Evolutionary conservation across 1,284 basidiomycete genomes (phyloP).

Genomic region (Papiliotrema fonsecae): DNA sequence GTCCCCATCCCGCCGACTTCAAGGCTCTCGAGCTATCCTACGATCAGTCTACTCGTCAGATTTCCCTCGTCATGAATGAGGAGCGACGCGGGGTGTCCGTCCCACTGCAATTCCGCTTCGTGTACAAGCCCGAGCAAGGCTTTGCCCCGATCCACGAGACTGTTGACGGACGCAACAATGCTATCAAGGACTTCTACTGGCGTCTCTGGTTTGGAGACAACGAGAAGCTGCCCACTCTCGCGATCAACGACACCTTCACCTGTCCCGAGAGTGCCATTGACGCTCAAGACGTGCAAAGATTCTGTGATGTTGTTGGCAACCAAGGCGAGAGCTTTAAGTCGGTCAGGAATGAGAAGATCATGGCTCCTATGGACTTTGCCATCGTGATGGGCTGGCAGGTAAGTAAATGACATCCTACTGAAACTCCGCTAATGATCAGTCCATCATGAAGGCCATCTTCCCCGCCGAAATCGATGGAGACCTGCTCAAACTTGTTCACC

Average conservation of each 20-base stretch:
- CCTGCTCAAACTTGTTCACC: slow-evolving; percentile 89
- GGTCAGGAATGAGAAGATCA: slow-evolving; percentile 62
- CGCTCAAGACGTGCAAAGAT: slow-evolving; percentile 70
- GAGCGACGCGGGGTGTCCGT: slow-evolving; percentile 72
- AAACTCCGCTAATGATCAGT: slow-evolving; percentile 51
- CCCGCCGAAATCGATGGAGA: slow-evolving; percentile 87
- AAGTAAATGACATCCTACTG: slow-evolving; percentile 33
- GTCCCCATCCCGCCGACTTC: slow-evolving; percentile 67
- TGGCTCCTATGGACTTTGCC: slow-evolving; percentile 96
- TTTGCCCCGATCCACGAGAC: slow-evolving; percentile 93
- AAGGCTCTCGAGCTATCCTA: slow-evolving; percentile 77
- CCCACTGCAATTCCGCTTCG: slow-evolving; percentile 76
- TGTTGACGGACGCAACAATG: slow-evolving; percentile 73
- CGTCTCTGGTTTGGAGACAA: slow-evolving; percentile 90
- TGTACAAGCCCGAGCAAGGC: slow-evolving; percentile 81
- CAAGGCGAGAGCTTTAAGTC: slow-evolving; percentile 85
- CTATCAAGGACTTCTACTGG: slow-evolving; percentile 98
- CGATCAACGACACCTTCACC: slow-evolving; percentile 68
- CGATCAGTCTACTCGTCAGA: slow-evolving; percentile 53
- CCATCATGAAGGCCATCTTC: slow-evolving; percentile 96
- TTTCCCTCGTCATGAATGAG: slow-evolving; percentile 77
- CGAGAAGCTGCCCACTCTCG: slow-evolving; percentile 65
- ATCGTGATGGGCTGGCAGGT: slow-evolving; percentile 98
- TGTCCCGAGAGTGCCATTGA: slow-evolving; percentile 78
- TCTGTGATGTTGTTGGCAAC: slow-evolving; percentile 92